These are phyloP conservation scores for Coemansia sp. DNA, from an alignment of 192 early-diverging fungal species.

Conservation along the genomic window DNA sequence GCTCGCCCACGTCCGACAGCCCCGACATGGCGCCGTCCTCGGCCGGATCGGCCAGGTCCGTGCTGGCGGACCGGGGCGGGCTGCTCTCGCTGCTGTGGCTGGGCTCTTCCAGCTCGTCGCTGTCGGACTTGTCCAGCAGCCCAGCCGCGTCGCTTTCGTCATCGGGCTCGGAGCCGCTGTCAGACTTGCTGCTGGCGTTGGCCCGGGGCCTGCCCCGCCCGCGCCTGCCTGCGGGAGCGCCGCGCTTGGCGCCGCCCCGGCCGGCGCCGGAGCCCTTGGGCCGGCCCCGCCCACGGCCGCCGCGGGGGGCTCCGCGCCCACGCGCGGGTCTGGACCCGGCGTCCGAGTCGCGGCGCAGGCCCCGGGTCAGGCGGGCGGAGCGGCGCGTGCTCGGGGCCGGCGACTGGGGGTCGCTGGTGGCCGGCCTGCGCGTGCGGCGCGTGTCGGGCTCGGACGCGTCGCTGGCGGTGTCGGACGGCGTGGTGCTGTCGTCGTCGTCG, in stretches of 20 bases:
- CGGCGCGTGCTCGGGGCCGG: constrained; percentile 37
- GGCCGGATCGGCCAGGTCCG: neutral
- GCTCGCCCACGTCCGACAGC: constrained; percentile 14
- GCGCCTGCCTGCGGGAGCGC: neutral
- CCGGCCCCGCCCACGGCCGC: constrained; percentile 16
- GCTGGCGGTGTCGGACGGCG: constrained; percentile 15
- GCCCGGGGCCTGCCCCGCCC: neutral
- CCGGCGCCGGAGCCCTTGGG: constrained; percentile 4
- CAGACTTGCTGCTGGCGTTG: neutral
- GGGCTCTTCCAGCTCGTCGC: neutral
- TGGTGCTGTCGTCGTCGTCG: constrained; percentile 9
- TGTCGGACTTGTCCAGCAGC: constrained; percentile 6
- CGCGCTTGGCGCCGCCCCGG: neutral
- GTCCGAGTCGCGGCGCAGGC: constrained; percentile 20
- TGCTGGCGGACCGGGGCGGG: neutral
- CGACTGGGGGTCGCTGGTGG: constrained; percentile 13
- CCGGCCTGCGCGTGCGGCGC: constrained; percentile 16
- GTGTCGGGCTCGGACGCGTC: constrained; percentile 19
- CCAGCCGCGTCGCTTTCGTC: neutral
- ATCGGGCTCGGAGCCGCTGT: constrained; percentile 8
- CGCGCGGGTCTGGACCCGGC: neutral
- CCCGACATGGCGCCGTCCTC: constrained; percentile 4
- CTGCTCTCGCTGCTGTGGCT: neutral
- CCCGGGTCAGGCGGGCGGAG: constrained; percentile 37
- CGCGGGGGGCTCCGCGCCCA: constrained; percentile 11